Percentiles rank a stretch among this genome's conserved stretches.
Evolutionary conservation across 2,329 filamentous ascomycete species (phyloP).

Genomic region (Cladosporium sp.): DNA sequence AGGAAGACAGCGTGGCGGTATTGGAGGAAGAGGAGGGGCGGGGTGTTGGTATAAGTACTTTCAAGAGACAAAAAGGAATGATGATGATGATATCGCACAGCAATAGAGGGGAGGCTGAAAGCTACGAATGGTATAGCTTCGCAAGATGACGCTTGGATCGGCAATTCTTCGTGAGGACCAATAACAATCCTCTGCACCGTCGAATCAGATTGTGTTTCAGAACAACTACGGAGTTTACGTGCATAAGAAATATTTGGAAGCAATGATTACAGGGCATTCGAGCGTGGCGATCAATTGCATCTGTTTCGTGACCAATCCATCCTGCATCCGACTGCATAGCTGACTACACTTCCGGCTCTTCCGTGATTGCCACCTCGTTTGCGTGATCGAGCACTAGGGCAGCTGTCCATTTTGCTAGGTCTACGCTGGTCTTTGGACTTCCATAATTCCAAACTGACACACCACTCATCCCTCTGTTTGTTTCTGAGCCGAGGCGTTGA

Average conservation of each 20-base stretch:
- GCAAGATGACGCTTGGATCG: conserved; percentile 11
- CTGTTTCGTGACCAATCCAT: neutral
- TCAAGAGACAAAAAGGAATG: neutral
- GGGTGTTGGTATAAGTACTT: conserved; percentile 13
- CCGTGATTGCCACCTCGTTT: conserved; percentile 7
- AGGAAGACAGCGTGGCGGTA: conserved; percentile 43
- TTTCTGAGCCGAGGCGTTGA: neutral
- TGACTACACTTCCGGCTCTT: conserved; percentile 12
- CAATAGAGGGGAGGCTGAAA: conserved; percentile 2
- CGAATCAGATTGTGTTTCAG: neutral
- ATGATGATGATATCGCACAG: conserved; percentile 3
- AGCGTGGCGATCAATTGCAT: neutral
- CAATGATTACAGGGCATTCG: neutral
- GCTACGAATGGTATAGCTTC: conserved; percentile 4
- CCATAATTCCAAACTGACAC: neutral
- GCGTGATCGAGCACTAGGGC: conserved; percentile 1
- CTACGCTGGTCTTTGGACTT: neutral
- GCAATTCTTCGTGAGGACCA: conserved; percentile 7
- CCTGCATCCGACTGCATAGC: neutral
- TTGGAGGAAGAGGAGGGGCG: neutral
- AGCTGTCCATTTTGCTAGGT: neutral
- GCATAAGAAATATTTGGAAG: neutral
- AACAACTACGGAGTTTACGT: neutral
- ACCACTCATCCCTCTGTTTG: neutral
- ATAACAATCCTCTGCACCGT: neutral